Evolutionary conservation across 1,139 yeast genomes (phyloP).

Genomic region (Yamadazyma diospyri): DNA sequence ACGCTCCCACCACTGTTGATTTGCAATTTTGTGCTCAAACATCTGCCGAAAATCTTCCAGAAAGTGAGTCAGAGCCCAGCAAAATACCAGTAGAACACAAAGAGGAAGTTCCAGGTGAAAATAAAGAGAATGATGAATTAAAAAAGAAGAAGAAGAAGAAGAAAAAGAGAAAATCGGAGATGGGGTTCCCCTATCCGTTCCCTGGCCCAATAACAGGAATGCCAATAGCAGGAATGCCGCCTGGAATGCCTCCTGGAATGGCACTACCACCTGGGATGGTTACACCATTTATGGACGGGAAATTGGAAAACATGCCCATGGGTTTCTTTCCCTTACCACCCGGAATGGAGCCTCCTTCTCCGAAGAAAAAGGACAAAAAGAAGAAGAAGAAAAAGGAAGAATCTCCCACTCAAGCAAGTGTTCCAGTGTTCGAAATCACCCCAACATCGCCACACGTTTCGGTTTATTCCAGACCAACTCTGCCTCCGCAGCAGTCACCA

Average conservation of each 20-base stretch:
- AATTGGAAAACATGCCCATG: constrained; percentile 12
- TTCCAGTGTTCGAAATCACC: constrained; percentile 15
- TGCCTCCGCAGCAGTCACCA: no score
- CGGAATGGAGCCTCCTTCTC: constrained; percentile 14
- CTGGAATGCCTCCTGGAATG: constrained; percentile 11
- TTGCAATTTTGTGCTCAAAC: constrained; percentile 1
- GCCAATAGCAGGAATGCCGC: constrained; percentile 5
- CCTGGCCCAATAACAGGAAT: constrained; percentile 10
- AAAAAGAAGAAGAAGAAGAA: constrained; percentile 16
- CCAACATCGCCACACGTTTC: constrained; percentile 9
- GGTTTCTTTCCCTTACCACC: constrained; percentile 18
- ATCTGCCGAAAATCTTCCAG: constrained; percentile 1
- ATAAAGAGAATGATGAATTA: constrained; percentile 17
- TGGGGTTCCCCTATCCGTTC: constrained; percentile 13
- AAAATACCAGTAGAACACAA: constrained; percentile 1
- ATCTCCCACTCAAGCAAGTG: constrained; percentile 10
- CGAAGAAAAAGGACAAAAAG: constrained; percentile 14
- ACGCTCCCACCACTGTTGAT: background rate
- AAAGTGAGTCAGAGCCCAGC: constrained; percentile 5
- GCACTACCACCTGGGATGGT: constrained; percentile 13
- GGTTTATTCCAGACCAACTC: constrained; percentile 1
- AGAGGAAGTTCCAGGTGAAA: constrained; percentile 10
- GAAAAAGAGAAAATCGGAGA: constrained; percentile 12
- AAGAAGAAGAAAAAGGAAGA: constrained; percentile 12
- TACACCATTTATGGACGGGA: constrained; percentile 14